These are phyloP conservation scores for Candida sp. DNA, from an alignment of 1,139 yeast species.

Conservation along the genomic window DNA sequence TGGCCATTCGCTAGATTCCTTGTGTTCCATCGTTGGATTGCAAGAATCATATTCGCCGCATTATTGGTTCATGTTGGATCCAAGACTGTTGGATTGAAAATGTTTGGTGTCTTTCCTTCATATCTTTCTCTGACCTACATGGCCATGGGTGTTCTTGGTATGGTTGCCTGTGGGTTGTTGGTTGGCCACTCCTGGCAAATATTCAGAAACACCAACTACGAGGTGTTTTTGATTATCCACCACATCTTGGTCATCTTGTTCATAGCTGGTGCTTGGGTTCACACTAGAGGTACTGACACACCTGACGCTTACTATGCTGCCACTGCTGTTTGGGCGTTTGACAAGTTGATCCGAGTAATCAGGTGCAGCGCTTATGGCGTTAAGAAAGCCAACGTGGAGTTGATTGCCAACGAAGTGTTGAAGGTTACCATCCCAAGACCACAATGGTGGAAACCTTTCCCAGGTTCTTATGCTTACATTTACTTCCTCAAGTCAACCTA, in stretches of 20 bases:
- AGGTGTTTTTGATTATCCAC: conserved; percentile 59
- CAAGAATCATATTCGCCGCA: conserved; percentile 19
- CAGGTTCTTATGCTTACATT: conserved; percentile 59
- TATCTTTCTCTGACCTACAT: conserved; percentile 35
- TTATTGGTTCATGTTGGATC: conserved; percentile 21
- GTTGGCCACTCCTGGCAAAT: conserved; percentile 28
- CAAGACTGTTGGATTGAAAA: conserved; percentile 8
- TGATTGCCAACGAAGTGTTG: conserved; percentile 15
- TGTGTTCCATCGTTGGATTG: conserved; percentile 26
- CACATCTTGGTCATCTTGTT: conserved; percentile 53
- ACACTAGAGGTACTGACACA: conserved; percentile 30
- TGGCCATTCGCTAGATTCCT: conserved; percentile 23
- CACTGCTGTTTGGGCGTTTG: conserved; percentile 31
- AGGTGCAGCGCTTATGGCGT: conserved; percentile 30
- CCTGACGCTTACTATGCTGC: conserved; percentile 20
- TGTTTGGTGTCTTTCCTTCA: conserved; percentile 20
- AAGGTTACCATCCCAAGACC: conserved; percentile 19
- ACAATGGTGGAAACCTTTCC: conserved; percentile 18
- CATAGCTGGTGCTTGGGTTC: conserved; percentile 58
- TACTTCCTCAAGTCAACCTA: conserved; percentile 51
- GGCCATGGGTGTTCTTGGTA: conserved; percentile 55
- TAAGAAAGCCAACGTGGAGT: conserved; percentile 21
- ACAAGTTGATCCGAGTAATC: conserved; percentile 27
- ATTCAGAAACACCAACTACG: conserved; percentile 59
- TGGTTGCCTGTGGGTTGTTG: conserved; percentile 39